Evolutionary conservation across 2,329 filamentous ascomycete genomes (phyloP).

Genomic region (Purpureocillium lavendulum): DNA sequence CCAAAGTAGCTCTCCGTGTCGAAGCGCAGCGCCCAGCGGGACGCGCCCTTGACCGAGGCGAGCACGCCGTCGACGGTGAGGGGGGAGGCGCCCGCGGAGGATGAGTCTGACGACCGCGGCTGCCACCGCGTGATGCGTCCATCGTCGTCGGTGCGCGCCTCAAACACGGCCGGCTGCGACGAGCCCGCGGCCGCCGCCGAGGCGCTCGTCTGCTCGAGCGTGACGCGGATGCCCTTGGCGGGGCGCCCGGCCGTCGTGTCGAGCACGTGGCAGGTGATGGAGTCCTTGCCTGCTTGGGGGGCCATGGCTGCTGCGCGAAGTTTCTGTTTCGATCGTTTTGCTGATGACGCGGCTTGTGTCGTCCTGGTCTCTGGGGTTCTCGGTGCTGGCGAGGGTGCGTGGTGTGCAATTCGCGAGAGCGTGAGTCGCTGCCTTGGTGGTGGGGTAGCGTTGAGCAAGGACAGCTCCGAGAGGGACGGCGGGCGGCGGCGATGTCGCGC

Average conservation of each 20-base stretch:
- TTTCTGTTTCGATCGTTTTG: too few species aligned
- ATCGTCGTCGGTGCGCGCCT: slow-evolving; percentile 65
- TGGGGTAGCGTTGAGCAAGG: too few species aligned
- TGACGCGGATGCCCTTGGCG: slow-evolving; percentile 57
- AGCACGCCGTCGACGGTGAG: slow-evolving; percentile 52
- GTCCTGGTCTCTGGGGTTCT: too few species aligned
- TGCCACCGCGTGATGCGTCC: slow-evolving; percentile 66
- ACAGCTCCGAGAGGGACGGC: too few species aligned
- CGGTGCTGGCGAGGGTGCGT: too few species aligned
- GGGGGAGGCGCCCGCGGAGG: slow-evolving; percentile 47
- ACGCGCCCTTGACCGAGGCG: slow-evolving; percentile 30
- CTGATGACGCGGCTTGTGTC: too few species aligned
- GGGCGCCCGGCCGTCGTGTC: slow-evolving; percentile 71
- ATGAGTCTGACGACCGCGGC: slow-evolving; percentile 41
- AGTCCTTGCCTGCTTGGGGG: slow-evolving; percentile 35
- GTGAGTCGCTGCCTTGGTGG: too few species aligned
- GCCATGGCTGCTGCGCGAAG: too few species aligned
- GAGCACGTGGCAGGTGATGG: slow-evolving; percentile 81
- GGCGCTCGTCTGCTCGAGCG: slow-evolving; percentile 40
- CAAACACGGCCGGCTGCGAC: slow-evolving; percentile 40
- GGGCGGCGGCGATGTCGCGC: too few species aligned
- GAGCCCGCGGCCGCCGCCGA: slow-evolving; percentile 16
- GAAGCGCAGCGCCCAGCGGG: slow-evolving; percentile 63
- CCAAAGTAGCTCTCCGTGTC: slow-evolving; percentile 67
- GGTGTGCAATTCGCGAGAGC: too few species aligned